A percentile compares a stretch with the other conserved stretches of the same genome.
Conservation (phyloP, 2,329 filamentous ascomycete species). For the Monilinia fructigena region DNA sequence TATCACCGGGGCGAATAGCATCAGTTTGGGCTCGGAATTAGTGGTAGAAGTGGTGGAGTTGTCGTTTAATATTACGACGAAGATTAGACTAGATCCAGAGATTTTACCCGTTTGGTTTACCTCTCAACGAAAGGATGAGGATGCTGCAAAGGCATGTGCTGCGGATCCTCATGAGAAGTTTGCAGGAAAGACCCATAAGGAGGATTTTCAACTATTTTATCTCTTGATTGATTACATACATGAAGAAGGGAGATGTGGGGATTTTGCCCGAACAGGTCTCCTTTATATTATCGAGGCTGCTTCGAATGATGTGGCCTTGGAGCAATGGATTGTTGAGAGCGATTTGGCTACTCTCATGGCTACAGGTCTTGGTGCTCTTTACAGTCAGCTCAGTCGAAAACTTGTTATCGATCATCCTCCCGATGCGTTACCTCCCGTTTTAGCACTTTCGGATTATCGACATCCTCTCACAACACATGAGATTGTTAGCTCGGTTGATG, state of each 20-base stretch:
- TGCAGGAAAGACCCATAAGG: constrained; percentile 79
- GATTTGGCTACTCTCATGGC: constrained; percentile 97
- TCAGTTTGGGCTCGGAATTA: constrained; percentile 73
- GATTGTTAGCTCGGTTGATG: constrained; percentile 70
- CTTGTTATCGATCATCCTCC: constrained; percentile 76
- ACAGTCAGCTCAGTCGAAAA: constrained; percentile 69
- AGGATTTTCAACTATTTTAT: constrained; percentile 95
- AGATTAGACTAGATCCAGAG: constrained; percentile 84
- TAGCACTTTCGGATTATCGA: constrained; percentile 85
- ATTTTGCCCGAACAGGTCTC: constrained; percentile 91
- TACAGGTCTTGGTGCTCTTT: constrained; percentile 79
- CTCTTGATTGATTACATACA: constrained; percentile 95
- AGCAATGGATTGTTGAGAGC: constrained; percentile 96
- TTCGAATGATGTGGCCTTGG: constrained; percentile 75
- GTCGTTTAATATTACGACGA: constrained; percentile 93
- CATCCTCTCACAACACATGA: constrained; percentile 68
- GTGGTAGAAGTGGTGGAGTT: constrained; percentile 89
- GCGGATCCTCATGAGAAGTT: constrained; percentile 63
- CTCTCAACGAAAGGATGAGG: constrained; percentile 46
- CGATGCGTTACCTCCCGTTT: constrained; percentile 74
- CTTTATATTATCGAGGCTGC: constrained; percentile 95
- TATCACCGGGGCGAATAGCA: constrained; percentile 71
- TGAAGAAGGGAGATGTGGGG: constrained; percentile 88
- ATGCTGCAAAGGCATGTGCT: constrained; percentile 38
- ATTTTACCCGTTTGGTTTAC: constrained; percentile 93